Evolutionary conservation across 352 stramenopile genomes (phyloP).

Genomic region (Thraustotheca clavata): DNA sequence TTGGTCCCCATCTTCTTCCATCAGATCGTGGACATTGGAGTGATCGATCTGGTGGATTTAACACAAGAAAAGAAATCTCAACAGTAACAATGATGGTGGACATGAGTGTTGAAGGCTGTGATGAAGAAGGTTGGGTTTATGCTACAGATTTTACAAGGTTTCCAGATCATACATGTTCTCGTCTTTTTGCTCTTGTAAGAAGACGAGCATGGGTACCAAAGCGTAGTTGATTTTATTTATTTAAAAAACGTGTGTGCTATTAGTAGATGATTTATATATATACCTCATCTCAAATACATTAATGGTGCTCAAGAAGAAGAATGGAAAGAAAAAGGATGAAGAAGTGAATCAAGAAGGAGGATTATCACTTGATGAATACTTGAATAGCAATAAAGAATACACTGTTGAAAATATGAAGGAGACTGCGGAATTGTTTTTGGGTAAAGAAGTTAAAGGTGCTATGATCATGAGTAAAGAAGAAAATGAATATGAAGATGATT

Average conservation of each 20-base stretch:
- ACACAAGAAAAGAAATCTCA: conserved; percentile 33
- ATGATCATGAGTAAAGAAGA: conserved; percentile 18
- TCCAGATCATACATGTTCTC: neutral
- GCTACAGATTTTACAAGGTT: conserved; percentile 59
- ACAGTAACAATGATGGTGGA: conserved; percentile 52
- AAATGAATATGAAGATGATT: conserved; percentile 21
- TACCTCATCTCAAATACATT: too few species aligned
- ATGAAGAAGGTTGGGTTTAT: conserved; percentile 79
- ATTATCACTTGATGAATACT: conserved; percentile 19
- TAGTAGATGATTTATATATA: too few species aligned
- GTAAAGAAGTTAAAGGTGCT: conserved; percentile 16
- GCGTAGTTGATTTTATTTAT: too few species aligned
- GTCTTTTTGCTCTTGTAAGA: conserved; percentile 2
- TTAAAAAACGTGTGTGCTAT: too few species aligned
- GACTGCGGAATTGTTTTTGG: conserved; percentile 18
- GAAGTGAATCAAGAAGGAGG: conserved; percentile 15
- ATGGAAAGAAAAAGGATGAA: conserved; percentile 13
- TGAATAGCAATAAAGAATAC: conserved; percentile 23
- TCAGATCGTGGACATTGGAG: conserved; percentile 80
- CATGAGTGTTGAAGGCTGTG: conserved; percentile 42
- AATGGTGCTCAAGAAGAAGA: conserved; percentile 19
- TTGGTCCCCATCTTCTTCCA: conserved; percentile 67
- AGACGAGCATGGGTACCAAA: conserved; percentile 7
- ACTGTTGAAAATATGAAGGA: conserved; percentile 19
- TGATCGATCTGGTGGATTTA: conserved; percentile 46